phyloP scores from a whole-genome alignment of 1,284 basidiomycete genomes.

The Golubevia sp. region DNA sequence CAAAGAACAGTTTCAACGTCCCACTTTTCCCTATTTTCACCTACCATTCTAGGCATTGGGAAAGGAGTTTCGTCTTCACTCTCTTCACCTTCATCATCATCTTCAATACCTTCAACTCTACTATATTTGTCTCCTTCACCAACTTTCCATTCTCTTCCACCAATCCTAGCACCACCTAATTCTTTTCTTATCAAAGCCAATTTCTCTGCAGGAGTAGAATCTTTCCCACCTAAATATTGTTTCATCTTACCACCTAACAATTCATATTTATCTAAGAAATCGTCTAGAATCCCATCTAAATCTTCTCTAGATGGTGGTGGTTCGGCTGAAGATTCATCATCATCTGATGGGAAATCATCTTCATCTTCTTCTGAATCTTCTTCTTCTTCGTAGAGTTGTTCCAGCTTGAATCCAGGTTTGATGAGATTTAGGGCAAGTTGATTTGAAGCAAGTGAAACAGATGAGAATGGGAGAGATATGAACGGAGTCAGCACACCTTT shows the following conservation, averaged over 20 bases:
- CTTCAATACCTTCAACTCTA: slow-evolving; percentile 23
- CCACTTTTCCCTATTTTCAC: slow-evolving; percentile 44
- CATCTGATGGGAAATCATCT: slow-evolving; percentile 57
- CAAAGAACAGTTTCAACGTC: slow-evolving; percentile 55
- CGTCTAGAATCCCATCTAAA: slow-evolving; percentile 88
- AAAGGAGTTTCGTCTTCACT: slow-evolving; percentile 28
- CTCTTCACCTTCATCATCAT: slow-evolving; percentile 21
- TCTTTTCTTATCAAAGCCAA: slow-evolving; percentile 65
- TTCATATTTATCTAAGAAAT: slow-evolving; percentile 91
- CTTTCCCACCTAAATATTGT: slow-evolving; percentile 62
- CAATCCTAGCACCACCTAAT: slow-evolving; percentile 38
- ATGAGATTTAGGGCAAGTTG: too few relatives aligned
- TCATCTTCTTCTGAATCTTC: too few relatives aligned
- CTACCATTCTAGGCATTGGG: slow-evolving; percentile 9
- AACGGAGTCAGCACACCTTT: slow-evolving; percentile 75
- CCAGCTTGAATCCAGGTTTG: too few relatives aligned
- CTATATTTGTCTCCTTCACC: slow-evolving; percentile 13
- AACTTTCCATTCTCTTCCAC: slow-evolving; percentile 24
- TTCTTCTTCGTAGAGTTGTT: too few relatives aligned
- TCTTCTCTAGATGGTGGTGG: slow-evolving; percentile 70
- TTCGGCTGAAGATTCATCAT: slow-evolving; percentile 68
- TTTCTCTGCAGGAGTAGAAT: slow-evolving; percentile 67
- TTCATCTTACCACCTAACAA: slow-evolving; percentile 82
- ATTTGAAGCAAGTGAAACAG: too few relatives aligned
- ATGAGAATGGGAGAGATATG: too few relatives aligned